These are phyloP conservation scores for Serendipita sp. DNA, from an alignment of 768 basidiomycete species.

Conservation along the genomic window DNA sequence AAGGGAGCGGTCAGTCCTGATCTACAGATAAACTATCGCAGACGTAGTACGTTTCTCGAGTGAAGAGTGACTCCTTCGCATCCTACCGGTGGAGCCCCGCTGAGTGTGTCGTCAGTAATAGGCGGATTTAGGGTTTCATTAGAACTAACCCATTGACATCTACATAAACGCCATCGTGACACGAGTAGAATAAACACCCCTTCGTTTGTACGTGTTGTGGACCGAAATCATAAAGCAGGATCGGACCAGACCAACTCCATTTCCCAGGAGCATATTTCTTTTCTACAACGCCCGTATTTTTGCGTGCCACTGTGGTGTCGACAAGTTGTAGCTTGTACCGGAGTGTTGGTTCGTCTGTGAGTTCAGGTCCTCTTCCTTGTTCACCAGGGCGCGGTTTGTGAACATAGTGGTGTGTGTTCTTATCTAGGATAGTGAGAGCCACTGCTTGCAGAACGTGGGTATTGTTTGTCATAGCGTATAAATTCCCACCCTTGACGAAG, in stretches of 20 bases:
- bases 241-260: not conserved
- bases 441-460: not conserved
- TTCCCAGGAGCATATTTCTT: not conserved
- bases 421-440: not conserved
- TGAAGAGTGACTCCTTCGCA: not conserved
- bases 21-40: not conserved
- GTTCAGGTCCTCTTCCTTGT: not conserved
- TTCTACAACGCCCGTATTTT: not conserved
- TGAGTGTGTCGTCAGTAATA: not conserved
- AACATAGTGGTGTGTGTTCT: not conserved
- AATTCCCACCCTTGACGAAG: not conserved
- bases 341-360: not conserved
- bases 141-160: not conserved
- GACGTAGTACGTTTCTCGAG: not conserved
- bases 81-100: not conserved
- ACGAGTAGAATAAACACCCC: not conserved
- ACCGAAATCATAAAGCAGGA: not conserved
- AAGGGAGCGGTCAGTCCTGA: not conserved
- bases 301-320: not conserved
- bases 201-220: not conserved
- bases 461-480: not conserved
- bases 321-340: conserved; percentile 3
- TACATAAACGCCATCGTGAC: not conserved
- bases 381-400: not conserved
- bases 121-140: too few species aligned